These are phyloP conservation scores for Talaromyces piceae DNA, from an alignment of 2,329 filamentous ascomycete species.

Conservation along the genomic window DNA sequence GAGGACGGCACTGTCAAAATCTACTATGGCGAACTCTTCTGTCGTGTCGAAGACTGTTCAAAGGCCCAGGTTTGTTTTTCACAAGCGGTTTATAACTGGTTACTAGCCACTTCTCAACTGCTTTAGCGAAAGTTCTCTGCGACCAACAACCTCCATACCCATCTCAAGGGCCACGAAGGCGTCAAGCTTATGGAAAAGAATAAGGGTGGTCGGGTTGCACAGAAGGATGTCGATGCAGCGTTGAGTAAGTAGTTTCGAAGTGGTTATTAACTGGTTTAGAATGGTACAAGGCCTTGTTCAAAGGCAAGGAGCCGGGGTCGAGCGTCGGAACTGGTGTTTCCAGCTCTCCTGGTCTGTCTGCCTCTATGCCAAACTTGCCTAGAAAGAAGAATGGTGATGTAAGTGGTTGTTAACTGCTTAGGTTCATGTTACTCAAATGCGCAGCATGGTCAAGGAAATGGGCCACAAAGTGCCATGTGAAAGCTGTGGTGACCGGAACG, in stretches of 20 bases:
- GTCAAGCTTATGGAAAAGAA: too few relatives aligned
- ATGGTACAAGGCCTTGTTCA: neutral
- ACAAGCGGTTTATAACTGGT: neutral
- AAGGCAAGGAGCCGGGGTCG: neutral
- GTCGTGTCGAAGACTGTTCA: neutral
- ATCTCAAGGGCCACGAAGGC: too few relatives aligned
- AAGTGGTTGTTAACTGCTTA: neutral
- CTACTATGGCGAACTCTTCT: neutral
- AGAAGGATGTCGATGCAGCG: too few relatives aligned
- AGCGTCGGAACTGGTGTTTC: neutral
- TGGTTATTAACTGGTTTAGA: neutral
- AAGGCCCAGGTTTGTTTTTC: neutral
- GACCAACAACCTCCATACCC: too few relatives aligned
- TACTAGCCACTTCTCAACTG: neutral
- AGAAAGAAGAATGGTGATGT: neutral
- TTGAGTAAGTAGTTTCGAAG: too few relatives aligned
- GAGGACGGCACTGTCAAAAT: too few relatives aligned
- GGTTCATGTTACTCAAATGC: too few relatives aligned
- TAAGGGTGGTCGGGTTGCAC: too few relatives aligned
- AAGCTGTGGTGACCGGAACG: too few relatives aligned
- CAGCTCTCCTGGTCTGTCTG: neutral
- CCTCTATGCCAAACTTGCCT: neutral
- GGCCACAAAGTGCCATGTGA: too few relatives aligned
- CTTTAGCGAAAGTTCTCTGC: too few relatives aligned
- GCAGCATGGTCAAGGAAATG: too few relatives aligned